phyloP scores from a whole-genome alignment of 2,329 filamentous ascomycete genomes.

The Nigrograna mackinnonii region DNA sequence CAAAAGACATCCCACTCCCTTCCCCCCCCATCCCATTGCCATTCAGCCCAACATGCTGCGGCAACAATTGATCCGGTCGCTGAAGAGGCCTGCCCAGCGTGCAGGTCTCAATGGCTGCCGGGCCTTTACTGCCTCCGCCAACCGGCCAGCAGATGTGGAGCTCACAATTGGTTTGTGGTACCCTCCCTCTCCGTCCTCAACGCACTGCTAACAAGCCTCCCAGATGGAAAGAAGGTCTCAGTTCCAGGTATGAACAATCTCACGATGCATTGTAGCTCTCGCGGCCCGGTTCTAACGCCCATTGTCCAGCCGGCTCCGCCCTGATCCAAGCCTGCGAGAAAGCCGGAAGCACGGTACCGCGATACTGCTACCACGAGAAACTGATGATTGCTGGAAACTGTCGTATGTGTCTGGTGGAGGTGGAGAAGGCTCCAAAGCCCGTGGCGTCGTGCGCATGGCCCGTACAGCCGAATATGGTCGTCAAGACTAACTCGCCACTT shows the following conservation, averaged over 20 bases:
- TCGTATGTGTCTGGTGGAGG: conserved; percentile 99
- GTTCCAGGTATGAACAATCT: conserved; percentile 75
- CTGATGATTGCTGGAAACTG: conserved; percentile 99
- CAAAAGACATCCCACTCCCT: conserved; percentile 17
- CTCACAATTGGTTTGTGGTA: conserved; percentile 81
- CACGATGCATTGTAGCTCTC: conserved; percentile 12
- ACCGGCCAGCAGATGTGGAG: conserved; percentile 88
- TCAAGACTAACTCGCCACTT: conserved; percentile 96
- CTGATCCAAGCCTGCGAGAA: conserved; percentile 99
- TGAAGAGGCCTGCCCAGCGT: conserved; percentile 59
- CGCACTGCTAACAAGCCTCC: conserved; percentile 38
- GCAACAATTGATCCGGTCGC: conserved; percentile 66
- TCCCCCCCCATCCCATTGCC: conserved; percentile 24
- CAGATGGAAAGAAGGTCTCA: conserved; percentile 97
- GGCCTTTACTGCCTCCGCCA: conserved; percentile 79
- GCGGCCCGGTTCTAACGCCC: conserved; percentile 27
- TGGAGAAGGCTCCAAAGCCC: conserved; percentile 93
- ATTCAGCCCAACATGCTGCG: conserved; percentile 59
- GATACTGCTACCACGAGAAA: conserved; percentile 99
- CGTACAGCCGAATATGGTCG: conserved; percentile 97
- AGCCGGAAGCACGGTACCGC: conserved; percentile 86
- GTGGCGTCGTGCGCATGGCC: conserved; percentile 99
- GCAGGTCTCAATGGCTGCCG: conserved; percentile 65
- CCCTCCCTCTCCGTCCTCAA: conserved; percentile 15
- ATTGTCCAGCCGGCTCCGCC: conserved; percentile 79